Conservation (phyloP, 1,284 basidiomycete species). For the Cystobasidiaceae sp. region DNA sequence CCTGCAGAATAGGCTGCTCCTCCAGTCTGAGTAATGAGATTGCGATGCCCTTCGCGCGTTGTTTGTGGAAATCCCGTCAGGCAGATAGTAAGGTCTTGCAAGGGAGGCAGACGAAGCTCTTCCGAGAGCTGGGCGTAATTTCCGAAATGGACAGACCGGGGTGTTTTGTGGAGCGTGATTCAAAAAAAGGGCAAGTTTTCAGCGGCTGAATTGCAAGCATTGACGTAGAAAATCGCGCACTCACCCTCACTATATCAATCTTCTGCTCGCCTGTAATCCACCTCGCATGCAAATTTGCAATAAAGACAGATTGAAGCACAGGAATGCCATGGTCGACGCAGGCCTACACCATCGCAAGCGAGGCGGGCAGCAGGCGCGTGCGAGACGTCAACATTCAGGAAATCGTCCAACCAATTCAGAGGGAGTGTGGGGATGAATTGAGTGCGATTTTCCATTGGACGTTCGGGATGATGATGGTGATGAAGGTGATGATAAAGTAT, state of each 20-base stretch:
- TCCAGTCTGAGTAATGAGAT: conserved; percentile 1
- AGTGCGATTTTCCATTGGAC: too few relatives aligned
- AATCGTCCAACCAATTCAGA: conserved; percentile 2
- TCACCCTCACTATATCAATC: conserved; percentile 1
- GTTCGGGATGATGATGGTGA: too few relatives aligned
- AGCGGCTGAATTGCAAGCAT: neutral
- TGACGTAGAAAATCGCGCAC: neutral
- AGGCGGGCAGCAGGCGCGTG: too few relatives aligned
- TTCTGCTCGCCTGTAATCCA: neutral
- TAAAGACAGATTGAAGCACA: conserved; percentile 15
- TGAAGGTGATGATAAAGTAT: neutral
- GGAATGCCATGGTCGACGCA: conserved; percentile 25
- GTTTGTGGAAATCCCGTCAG: conserved; percentile 12
- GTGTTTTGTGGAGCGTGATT: neutral
- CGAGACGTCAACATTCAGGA: too few relatives aligned
- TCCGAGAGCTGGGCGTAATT: conserved; percentile 1
- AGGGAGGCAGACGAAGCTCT: conserved; percentile 7
- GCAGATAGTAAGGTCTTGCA: conserved; percentile 22
- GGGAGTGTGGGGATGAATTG: conserved; percentile 19
- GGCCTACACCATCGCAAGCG: conserved; percentile 11
- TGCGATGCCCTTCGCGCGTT: neutral
- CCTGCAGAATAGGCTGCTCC: conserved; percentile 20
- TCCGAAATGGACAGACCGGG: neutral
- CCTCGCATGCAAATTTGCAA: conserved; percentile 4
- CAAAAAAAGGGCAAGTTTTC: too few relatives aligned